Conservation (phyloP, 345 rosid genomes). For the Pelargonium nanum region DNA sequence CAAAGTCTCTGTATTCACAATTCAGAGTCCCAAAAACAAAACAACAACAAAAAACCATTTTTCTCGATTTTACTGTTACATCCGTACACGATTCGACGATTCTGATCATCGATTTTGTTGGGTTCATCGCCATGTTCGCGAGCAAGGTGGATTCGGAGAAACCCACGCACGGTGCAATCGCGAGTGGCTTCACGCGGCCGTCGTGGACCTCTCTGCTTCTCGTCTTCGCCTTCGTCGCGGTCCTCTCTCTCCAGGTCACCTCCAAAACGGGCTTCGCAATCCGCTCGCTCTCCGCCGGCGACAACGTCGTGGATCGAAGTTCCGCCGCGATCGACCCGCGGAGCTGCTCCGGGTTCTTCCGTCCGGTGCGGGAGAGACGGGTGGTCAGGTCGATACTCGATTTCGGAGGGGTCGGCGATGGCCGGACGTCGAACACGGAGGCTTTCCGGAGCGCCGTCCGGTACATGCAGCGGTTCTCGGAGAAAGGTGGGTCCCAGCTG, state of each 20-base stretch:
- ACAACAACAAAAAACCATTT: too few species aligned
- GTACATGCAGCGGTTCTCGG: conserved; percentile 37
- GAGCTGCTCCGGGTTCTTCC: conserved; percentile 32
- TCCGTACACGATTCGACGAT: not conserved
- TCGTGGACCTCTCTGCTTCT: conserved; percentile 45
- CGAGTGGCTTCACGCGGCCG: conserved; percentile 23
- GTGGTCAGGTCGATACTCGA: conserved; percentile 61
- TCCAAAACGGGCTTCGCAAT: conserved; percentile 21
- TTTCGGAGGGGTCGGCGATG: conserved; percentile 92
- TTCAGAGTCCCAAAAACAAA: too few species aligned
- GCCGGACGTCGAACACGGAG: conserved; percentile 60
- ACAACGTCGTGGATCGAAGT: too few species aligned
- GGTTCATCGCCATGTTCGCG: not conserved
- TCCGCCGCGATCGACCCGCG: conserved; percentile 7
- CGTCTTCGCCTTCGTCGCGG: conserved; percentile 33
- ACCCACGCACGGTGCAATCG: conserved; percentile 10
- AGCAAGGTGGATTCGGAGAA: conserved; percentile 43
- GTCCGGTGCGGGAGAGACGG: conserved; percentile 25
- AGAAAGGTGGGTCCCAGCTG: conserved; percentile 59
- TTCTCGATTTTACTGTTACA: not conserved
- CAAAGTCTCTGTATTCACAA: not conserved
- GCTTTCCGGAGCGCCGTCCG: conserved; percentile 58
- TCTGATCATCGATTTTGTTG: not conserved
- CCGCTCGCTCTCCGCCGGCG: conserved; percentile 12
- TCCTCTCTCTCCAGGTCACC: conserved; percentile 56